phyloP scores from a whole-genome alignment of 163 green algal species.

The Scenedesmus sp. region DNA sequence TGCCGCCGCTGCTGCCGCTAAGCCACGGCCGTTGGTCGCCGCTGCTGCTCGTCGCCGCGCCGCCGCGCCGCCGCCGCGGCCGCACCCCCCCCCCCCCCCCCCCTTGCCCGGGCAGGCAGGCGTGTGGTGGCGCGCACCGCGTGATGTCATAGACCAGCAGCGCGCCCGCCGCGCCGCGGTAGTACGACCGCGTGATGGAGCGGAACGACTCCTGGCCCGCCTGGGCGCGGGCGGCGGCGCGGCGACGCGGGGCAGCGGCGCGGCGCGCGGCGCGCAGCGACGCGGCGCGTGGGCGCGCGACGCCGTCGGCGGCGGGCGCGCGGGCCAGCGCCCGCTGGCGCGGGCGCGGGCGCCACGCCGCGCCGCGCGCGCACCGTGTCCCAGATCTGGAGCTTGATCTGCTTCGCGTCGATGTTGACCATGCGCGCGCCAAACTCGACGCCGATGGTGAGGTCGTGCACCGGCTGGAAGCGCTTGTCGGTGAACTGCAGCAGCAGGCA shows the following conservation, averaged over 20 bases:
- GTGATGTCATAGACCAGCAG: slow-evolving; percentile 99
- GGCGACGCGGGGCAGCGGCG: no score
- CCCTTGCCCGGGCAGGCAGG: no score
- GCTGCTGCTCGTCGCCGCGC: background rate
- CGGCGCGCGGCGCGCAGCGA: no score
- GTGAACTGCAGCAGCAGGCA: slow-evolving; percentile 99
- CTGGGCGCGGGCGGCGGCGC: slow-evolving; percentile 49
- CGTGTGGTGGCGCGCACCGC: slow-evolving; percentile 67
- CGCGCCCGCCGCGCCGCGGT: slow-evolving; percentile 95
- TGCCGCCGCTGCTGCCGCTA: slow-evolving; percentile 1
- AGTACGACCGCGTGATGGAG: slow-evolving; percentile 99
- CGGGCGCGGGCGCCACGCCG: background rate
- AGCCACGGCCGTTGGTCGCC: background rate
- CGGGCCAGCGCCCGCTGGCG: no score
- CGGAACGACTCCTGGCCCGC: slow-evolving; percentile 97
- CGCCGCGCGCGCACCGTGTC: slow-evolving; percentile 83
- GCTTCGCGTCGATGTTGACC: slow-evolving; percentile 98
- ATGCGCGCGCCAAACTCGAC: slow-evolving; percentile 99
- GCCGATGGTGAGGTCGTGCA: slow-evolving; percentile 99
- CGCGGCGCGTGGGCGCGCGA: no score
- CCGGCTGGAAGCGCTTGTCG: slow-evolving; percentile 99
- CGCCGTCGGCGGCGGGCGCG: no score
- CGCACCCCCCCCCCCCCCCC: no score
- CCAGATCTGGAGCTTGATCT: slow-evolving; percentile 99
- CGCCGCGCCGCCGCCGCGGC: no score